A percentile compares a stretch with the other conserved stretches of the same genome.
These are phyloP conservation scores for Prunus davidiana DNA, from an alignment of 306 rosid genomes.

Conservation along the genomic window DNA sequence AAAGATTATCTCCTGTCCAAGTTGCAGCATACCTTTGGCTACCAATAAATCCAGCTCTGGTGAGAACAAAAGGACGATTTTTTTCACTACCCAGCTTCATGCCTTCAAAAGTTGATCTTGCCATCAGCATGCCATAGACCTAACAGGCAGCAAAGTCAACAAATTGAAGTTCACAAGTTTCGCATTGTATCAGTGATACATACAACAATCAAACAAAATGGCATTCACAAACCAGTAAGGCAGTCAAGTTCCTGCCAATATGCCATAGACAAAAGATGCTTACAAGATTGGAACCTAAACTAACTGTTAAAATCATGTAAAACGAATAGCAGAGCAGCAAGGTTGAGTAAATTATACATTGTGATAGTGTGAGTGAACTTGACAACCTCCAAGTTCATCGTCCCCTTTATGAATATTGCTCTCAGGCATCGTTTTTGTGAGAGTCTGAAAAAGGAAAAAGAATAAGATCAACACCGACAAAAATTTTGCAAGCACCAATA, in stretches of 20 bases:
- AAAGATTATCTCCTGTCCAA: conserved; percentile 93
- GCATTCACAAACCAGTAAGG: conserved; percentile 14
- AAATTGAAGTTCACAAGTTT: conserved; percentile 13
- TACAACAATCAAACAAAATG: conserved; percentile 6
- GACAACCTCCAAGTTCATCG: conserved; percentile 84
- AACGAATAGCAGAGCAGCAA: conserved; percentile 12
- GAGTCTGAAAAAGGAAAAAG: conserved; percentile 36
- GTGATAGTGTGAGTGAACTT: conserved; percentile 82
- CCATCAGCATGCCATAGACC: conserved; percentile 93
- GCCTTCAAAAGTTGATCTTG: conserved; percentile 90
- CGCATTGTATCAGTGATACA: background rate
- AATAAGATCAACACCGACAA: background rate
- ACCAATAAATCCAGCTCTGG: conserved; percentile 93
- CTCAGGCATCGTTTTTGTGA: conserved; percentile 90
- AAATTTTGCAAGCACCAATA: background rate
- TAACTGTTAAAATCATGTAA: background rate
- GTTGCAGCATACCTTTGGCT: conserved; percentile 97
- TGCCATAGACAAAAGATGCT: conserved; percentile 14
- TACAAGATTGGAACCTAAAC: background rate
- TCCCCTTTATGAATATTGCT: conserved; percentile 88
- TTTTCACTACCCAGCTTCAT: conserved; percentile 66
- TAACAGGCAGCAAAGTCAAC: conserved; percentile 31
- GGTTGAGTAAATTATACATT: conserved; percentile 54
- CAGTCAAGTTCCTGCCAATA: conserved; percentile 17
- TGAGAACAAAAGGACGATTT: conserved; percentile 92